Evolutionary conservation across 2,329 filamentous ascomycete genomes (phyloP).

Genomic region (Colletotrichum scovillei): DNA sequence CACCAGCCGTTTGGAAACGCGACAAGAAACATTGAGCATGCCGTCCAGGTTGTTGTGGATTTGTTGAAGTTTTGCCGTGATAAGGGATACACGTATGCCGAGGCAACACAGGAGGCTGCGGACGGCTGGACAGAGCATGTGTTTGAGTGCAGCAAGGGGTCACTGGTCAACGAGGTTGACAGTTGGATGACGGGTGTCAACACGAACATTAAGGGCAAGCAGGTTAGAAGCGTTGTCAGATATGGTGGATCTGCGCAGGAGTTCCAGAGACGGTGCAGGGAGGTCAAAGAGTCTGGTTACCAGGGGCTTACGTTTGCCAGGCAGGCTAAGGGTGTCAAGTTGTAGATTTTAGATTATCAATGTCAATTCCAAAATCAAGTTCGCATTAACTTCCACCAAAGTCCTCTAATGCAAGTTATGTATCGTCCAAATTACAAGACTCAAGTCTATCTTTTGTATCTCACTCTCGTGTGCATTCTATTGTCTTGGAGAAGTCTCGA

Average conservation of each 20-base stretch:
- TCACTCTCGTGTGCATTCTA: too few relatives aligned
- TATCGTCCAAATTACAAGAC: too few relatives aligned
- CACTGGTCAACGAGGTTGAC: conserved; percentile 60
- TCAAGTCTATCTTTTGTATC: too few relatives aligned
- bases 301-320: conserved; percentile 31
- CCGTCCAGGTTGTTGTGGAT: conserved; percentile 50
- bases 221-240: conserved; percentile 56
- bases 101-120: conserved; percentile 52
- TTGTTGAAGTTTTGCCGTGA: conserved; percentile 47
- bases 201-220: conserved; percentile 58
- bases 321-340: neutral
- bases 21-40: conserved; percentile 26
- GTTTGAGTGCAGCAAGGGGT: conserved; percentile 54
- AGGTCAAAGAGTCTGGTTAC: conserved; percentile 44
- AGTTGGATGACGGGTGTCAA: conserved; percentile 68
- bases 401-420: too few relatives aligned
- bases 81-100: conserved; percentile 47
- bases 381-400: neutral
- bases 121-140: conserved; percentile 61
- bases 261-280: conserved; percentile 51
- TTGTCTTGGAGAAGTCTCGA: too few relatives aligned
- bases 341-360: neutral
- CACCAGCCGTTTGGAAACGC: neutral
- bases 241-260: conserved; percentile 58
- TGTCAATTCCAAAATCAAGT: neutral